Evolutionary conservation across 164 flowering plant genomes (phyloP), one percentile per base, ranked within the genome.

Genomic region (Litsea cubeba): DNA sequence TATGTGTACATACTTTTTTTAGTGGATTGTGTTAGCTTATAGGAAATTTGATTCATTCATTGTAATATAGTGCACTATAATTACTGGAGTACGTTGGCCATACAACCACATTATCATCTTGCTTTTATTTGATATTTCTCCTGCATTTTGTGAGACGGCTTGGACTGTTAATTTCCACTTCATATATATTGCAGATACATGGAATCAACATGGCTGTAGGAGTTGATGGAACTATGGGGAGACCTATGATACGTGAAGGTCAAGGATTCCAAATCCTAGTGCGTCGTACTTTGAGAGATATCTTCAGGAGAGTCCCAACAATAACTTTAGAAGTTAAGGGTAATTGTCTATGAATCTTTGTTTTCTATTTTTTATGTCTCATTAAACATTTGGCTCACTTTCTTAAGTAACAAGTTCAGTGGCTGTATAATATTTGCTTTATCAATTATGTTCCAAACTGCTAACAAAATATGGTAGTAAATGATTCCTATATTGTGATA

Each of bases 161-260:
- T 51, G 57, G 57, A 14, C 18, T 12, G 12, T 51, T 12, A 51
- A 12, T 51, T 51, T 51, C 3, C 51, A 20, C 20, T 32, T 40
- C 25, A 68, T 18, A 6, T 23, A 17, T 46, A 68, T 71, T 84
- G 79, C 90, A 96, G 99, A 87, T 96, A 76, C 76, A 87, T 58
- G 99, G 98, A 69, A 84, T 96, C 75, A 96, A 96, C 84, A 86
- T 96, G 98, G 86, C 91, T 69, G 88, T 96, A 1, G 98, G 97
- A 77, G 84, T 92, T 14, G 80, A 89, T 83, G 97, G 94, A 71
- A 71, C 72, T 76, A 11, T 96, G 11, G 97, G 97, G 62, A 90
- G 88, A 74, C 91, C 97, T 67, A 88, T 96, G 97, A 91, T 96
- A 65, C 87, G 87, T 32, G 95, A 90, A 79, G 90, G 89, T 63